These are phyloP conservation scores for Chalaropsis ovoidea DNA, from an alignment of 2,329 filamentous ascomycete genomes.

Conservation along the genomic window DNA sequence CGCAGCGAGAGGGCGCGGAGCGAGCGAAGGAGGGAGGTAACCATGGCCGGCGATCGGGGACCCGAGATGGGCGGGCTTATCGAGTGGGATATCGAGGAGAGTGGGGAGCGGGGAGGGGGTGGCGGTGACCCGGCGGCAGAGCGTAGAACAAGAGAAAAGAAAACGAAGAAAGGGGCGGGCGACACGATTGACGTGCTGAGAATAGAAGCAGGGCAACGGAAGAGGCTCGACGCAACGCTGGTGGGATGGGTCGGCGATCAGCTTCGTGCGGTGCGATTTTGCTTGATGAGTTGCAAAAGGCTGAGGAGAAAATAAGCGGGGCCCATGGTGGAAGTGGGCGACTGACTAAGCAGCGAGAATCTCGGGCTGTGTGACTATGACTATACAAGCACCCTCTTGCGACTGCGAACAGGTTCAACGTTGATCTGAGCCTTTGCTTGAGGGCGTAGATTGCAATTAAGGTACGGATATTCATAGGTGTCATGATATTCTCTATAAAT, in stretches of 20 bases:
- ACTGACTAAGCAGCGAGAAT: slow-evolving; percentile 1
- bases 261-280: slow-evolving; percentile 6
- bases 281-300: slow-evolving; percentile 1
- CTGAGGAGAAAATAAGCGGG: slow-evolving; percentile 21
- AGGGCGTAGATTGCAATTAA: background rate
- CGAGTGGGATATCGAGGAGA: background rate
- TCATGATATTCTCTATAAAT: slow-evolving; percentile 12
- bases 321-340: background rate
- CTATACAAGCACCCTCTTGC: too few relatives aligned
- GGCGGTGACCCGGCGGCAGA: background rate
- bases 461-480: background rate
- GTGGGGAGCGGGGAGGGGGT: too few relatives aligned
- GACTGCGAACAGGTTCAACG: too few relatives aligned
- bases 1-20: slow-evolving; percentile 28
- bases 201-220: background rate
- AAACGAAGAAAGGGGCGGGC: background rate
- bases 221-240: background rate
- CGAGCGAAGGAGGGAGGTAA: slow-evolving; percentile 27
- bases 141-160: background rate
- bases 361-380: too few relatives aligned
- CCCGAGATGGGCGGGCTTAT: background rate
- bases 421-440: too few relatives aligned
- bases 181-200: background rate
- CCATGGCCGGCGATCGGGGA: slow-evolving; percentile 13
- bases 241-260: background rate